phyloP scores from a whole-genome alignment of 441 rosid species.

The Erodium trifolium region DNA sequence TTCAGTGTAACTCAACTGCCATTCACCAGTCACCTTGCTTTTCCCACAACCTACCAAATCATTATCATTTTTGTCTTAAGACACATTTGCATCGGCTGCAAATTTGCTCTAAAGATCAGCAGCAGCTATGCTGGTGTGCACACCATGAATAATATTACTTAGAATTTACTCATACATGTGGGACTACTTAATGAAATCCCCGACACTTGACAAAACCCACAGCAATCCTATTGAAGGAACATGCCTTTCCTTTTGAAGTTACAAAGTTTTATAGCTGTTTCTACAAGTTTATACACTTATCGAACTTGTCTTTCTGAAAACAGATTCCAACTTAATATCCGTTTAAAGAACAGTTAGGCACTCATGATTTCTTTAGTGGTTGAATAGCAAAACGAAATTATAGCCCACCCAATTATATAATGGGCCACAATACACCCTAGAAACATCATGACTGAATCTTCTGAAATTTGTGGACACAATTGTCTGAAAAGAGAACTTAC shows the following conservation, averaged over 20 bases:
- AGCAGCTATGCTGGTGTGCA: background rate
- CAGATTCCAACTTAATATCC: background rate
- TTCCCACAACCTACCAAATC: conserved; percentile 1
- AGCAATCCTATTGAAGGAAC: background rate
- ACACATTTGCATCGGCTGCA: background rate
- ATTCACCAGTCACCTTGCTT: background rate
- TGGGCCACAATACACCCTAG: background rate
- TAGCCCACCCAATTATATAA: background rate
- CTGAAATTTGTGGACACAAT: background rate
- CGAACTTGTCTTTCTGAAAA: background rate
- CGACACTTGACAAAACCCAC: background rate
- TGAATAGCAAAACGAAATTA: background rate
- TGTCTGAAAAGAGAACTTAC: conserved; percentile 12
- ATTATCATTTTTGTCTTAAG: background rate
- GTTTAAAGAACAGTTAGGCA: background rate
- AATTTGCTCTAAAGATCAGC: background rate
- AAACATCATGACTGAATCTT: background rate
- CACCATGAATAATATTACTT: background rate
- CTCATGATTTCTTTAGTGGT: background rate
- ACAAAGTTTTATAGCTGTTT: background rate
- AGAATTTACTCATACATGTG: background rate
- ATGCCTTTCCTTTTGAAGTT: background rate
- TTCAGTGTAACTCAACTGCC: background rate
- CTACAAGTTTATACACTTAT: background rate
- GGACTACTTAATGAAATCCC: background rate